Evolutionary conservation across 2,329 filamentous ascomycete species (phyloP).

Genomic region (Hypoxylon sp.): DNA sequence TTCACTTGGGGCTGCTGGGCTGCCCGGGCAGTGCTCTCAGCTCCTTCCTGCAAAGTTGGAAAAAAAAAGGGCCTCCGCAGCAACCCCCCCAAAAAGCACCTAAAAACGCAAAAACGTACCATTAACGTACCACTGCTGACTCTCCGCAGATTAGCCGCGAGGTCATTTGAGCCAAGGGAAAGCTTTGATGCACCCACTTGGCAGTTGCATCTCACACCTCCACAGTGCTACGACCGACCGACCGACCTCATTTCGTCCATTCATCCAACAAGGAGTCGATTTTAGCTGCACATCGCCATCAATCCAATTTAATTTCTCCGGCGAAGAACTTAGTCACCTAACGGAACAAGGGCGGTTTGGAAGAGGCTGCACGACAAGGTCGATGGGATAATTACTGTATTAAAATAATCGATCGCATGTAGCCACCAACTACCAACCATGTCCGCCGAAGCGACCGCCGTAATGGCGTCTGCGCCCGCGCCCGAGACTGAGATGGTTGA

Average conservation of each 20-base stretch:
- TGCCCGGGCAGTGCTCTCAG: neutral
- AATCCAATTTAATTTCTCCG: conserved; percentile 26
- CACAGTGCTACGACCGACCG: conserved; percentile 39
- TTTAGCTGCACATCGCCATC: conserved; percentile 19
- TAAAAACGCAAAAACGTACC: conserved; percentile 41
- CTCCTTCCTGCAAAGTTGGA: conserved; percentile 8
- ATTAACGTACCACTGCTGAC: conserved; percentile 38
- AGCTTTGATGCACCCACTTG: conserved; percentile 34
- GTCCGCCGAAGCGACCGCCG: conserved; percentile 70
- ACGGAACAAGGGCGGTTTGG: conserved; percentile 4
- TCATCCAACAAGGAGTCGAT: conserved; percentile 39
- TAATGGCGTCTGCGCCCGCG: conserved; percentile 61
- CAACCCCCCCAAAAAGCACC: conserved; percentile 22
- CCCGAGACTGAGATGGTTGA: conserved; percentile 51
- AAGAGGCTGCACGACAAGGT: conserved; percentile 10
- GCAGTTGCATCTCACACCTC: conserved; percentile 39
- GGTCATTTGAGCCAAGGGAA: conserved; percentile 13
- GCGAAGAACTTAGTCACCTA: neutral
- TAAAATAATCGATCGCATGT: conserved; percentile 59
- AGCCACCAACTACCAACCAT: conserved; percentile 60
- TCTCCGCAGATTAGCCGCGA: conserved; percentile 39
- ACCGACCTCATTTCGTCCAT: conserved; percentile 40
- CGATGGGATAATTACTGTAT: conserved; percentile 20
- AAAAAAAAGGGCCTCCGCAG: conserved; percentile 25
- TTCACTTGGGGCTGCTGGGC: neutral